Percentiles rank a stretch among this genome's conserved stretches.
Evolutionary conservation across 306 rosid genomes (phyloP).

Genomic region (Astragalus membranaceus): DNA sequence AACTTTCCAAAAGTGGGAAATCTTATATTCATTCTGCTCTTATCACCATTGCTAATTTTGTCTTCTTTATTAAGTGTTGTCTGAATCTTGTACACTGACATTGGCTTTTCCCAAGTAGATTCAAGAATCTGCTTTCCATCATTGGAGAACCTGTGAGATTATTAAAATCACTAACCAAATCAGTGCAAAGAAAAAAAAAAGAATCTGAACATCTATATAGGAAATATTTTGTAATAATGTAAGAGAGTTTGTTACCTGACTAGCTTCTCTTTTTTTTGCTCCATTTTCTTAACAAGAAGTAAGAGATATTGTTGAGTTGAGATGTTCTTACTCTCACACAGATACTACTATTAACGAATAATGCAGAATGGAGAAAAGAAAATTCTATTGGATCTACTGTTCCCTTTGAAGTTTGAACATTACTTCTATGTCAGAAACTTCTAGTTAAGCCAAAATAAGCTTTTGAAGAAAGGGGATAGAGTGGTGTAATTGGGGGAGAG

Average conservation of each 20-base stretch:
- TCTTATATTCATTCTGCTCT: conserved; percentile 16
- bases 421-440: conserved; percentile 4
- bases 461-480: conserved; percentile 14
- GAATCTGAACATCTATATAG: background rate
- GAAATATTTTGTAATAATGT: background rate
- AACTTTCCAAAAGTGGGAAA: conserved; percentile 35
- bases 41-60: conserved; percentile 11
- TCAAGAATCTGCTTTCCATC: conserved; percentile 37
- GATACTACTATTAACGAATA: background rate
- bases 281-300: conserved; percentile 34
- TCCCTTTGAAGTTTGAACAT: background rate
- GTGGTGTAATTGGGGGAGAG: background rate
- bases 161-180: conserved; percentile 19
- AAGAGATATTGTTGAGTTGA: background rate
- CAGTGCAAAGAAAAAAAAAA: background rate
- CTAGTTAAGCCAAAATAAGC: background rate
- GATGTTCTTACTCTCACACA: background rate
- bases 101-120: conserved; percentile 39
- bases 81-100: conserved; percentile 34
- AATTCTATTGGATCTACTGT: conserved; percentile 3
- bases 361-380: conserved; percentile 11
- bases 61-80: conserved; percentile 33
- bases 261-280: conserved; percentile 49
- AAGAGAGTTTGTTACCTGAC: conserved; percentile 39
- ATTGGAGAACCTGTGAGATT: conserved; percentile 42